These are phyloP conservation scores for Ophiocordyceps australis DNA, from an alignment of 2,329 filamentous ascomycete species.

Conservation along the genomic window DNA sequence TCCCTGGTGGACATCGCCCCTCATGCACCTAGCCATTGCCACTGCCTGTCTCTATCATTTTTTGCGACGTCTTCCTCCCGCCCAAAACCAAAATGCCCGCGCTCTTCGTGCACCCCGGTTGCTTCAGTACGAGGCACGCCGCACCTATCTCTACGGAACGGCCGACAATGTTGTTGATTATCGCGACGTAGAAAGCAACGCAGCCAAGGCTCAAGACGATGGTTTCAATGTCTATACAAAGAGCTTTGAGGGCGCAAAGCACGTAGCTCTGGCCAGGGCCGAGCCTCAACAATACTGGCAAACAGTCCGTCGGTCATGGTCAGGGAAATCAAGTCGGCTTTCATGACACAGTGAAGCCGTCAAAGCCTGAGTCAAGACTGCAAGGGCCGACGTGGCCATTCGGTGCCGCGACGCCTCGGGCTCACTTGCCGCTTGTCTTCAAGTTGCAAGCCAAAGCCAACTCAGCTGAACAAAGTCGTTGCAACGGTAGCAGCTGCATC, in stretches of 20 bases:
- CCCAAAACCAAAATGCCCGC: conserved; percentile 14
- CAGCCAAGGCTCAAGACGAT: conserved; percentile 15
- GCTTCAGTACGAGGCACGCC: conserved; percentile 18
- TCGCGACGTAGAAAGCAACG: conserved; percentile 28
- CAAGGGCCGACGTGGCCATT: no score
- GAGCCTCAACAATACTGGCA: conserved; percentile 32
- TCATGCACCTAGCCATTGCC: conserved; percentile 15
- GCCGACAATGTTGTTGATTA: conserved; percentile 27
- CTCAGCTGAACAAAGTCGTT: no score
- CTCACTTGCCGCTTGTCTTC: no score
- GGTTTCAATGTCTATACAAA: conserved; percentile 25
- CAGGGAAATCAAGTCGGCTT: conserved; percentile 6
- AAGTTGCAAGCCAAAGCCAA: no score
- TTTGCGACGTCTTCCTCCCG: conserved; percentile 9
- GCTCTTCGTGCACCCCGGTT: conserved; percentile 16
- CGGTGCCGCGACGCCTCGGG: no score
- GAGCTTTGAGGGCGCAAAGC: conserved; percentile 24
- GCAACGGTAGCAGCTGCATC: no score
- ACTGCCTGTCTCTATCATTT: conserved; percentile 13
- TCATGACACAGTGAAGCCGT: no score
- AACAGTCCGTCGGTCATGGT: conserved; percentile 26
- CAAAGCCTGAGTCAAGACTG: no score
- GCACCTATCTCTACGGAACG: conserved; percentile 33
- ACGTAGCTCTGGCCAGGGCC: conserved; percentile 29
- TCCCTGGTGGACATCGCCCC: conserved; percentile 13